Evolutionary conservation across 2,329 filamentous ascomycete species (phyloP), one percentile per base, ranked within the genome.

Genomic region (Beauveria australis): DNA sequence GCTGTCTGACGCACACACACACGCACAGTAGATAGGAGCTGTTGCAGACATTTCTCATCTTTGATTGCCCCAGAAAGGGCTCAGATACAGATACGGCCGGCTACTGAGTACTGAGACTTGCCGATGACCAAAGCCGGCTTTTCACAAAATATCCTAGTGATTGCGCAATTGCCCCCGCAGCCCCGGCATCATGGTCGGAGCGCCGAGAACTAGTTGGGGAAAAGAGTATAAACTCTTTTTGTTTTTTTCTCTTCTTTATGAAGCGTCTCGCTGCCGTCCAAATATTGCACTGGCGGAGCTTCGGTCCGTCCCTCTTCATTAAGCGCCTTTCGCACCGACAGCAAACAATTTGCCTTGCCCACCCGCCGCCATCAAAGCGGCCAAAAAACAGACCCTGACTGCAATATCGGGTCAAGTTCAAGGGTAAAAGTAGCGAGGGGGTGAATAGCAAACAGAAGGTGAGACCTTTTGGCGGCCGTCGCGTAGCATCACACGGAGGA

Each of bases 381-480:
- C 30, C 30, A 43, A 43, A 43, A n/a, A 43, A n/a, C 41, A 43
- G n/a, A 43, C 16, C 16, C 30, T 12, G 30, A 33, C 30, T 33
- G 30, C 30, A 33, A 33, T 33, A 5, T 33, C 12, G 30, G 2
- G 51, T 14, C 18, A 48, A 56, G 26, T 30, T 19, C 24, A 26
- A 48, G 30, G 30, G 30, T 12, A 33, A 14, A 22, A 37, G 26
- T 51, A 52, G 47, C 47, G 47, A 51, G 5, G 37, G 24, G 33
- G 33, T 12, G 28, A 22, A 43, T 30, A 52, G 55, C 55, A 59
- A 59, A 59, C 55, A 59, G 47, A 48, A 52, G 44, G 46, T 52
- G 46, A 51, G 55, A 59, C 46, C 46, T 26, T 43, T 22, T 59
- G 26, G 10, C 46, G 41, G 53, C 30, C 53, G n/a, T 46, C 53